Percentiles rank a stretch among this genome's conserved stretches.
phyloP scores from a whole-genome alignment of 2,329 filamentous ascomycete species.

The Penicillium sp. region DNA sequence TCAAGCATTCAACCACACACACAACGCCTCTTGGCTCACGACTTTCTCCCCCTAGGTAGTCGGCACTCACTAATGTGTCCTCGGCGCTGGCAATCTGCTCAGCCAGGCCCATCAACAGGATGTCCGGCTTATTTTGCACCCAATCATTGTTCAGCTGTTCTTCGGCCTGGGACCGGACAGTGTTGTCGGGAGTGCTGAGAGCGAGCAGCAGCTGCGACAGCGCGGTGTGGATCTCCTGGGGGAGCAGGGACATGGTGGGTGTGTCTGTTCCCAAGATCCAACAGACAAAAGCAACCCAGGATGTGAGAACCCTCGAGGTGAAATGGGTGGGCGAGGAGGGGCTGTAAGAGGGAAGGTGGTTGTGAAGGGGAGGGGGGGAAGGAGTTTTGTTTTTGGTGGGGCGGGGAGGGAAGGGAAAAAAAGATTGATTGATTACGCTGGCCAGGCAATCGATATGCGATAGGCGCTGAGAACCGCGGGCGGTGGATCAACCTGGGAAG shows the following conservation, averaged over 20 bases:
- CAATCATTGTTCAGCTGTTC: slow-evolving; percentile 89
- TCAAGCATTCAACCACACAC: not conserved
- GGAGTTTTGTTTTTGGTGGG: slow-evolving; percentile 36
- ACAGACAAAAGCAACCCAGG: slow-evolving; percentile 27
- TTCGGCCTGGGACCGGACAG: slow-evolving; percentile 80
- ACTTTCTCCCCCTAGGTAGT: not conserved
- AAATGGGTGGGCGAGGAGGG: slow-evolving; percentile 17
- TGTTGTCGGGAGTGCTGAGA: slow-evolving; percentile 87
- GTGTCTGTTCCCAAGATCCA: slow-evolving; percentile 33
- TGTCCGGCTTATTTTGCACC: slow-evolving; percentile 77
- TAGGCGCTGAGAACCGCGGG: slow-evolving; percentile 4
- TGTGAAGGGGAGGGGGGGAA: slow-evolving; percentile 24
- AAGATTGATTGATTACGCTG: slow-evolving; percentile 28
- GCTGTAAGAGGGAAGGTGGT: slow-evolving; percentile 15
- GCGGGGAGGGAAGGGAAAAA: slow-evolving; percentile 31
- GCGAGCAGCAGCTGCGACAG: slow-evolving; percentile 84
- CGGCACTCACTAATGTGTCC: slow-evolving; percentile 66
- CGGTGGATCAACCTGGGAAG: not conserved
- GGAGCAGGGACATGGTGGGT: slow-evolving; percentile 76
- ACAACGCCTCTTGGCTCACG: not conserved
- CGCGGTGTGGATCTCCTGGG: slow-evolving; percentile 79
- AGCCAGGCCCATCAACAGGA: slow-evolving; percentile 88
- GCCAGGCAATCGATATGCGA: slow-evolving; percentile 26
- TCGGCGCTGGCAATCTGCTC: slow-evolving; percentile 85
- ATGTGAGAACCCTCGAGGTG: slow-evolving; percentile 19